A percentile compares a stretch with the other conserved stretches of the same genome.
phyloP scores from a whole-genome alignment of 345 rosid species.

The Carallia brachiata region DNA sequence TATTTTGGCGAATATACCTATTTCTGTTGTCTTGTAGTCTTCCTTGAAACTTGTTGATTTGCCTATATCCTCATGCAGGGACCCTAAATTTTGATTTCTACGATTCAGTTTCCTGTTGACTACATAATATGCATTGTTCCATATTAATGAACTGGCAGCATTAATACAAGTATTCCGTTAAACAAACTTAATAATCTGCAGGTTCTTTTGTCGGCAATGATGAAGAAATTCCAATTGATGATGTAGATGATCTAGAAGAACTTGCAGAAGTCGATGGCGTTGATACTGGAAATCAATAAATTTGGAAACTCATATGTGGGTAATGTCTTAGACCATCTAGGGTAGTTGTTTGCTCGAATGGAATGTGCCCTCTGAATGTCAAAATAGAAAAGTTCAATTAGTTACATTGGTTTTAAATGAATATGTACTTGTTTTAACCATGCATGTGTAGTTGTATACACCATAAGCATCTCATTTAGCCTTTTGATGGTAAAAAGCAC shows the following conservation, averaged over 20 bases:
- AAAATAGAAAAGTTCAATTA: background rate
- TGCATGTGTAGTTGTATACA: too few relatives aligned
- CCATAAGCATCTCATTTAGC: too few relatives aligned
- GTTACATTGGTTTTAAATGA: background rate
- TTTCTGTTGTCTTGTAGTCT: too few relatives aligned
- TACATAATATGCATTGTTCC: background rate
- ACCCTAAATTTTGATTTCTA: background rate
- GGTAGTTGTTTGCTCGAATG: background rate
- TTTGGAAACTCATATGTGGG: constrained; percentile 4
- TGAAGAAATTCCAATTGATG: constrained; percentile 78
- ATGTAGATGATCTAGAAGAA: constrained; percentile 68
- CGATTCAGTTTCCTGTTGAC: background rate
- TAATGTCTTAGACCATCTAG: background rate
- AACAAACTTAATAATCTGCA: constrained; percentile 17
- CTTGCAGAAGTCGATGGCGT: constrained; percentile 31
- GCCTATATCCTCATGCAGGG: too few relatives aligned
- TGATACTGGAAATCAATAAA: constrained; percentile 24
- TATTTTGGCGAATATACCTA: background rate
- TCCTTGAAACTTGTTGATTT: too few relatives aligned
- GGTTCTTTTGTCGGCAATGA: constrained; percentile 37
- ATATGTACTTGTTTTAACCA: too few relatives aligned
- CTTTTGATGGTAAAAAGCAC: too few relatives aligned
- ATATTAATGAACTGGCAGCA: background rate
- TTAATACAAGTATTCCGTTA: background rate
- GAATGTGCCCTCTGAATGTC: background rate